phyloP scores from a whole-genome alignment of 768 basidiomycete species.

The Myochromella boudieri region DNA sequence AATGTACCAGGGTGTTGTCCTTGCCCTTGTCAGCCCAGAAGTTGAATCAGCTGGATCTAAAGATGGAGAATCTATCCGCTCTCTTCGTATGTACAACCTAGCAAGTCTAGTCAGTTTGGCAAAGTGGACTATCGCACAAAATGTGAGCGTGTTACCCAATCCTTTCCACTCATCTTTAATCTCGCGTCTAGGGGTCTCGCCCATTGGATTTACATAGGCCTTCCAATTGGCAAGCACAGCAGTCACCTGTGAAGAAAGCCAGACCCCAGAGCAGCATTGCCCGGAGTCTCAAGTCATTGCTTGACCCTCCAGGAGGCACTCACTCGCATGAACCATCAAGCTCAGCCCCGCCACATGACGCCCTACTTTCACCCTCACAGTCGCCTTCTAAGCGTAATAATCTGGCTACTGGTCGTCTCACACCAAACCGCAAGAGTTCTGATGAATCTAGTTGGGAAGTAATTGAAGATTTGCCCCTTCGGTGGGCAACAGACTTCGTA shows the following conservation, averaged over 20 bases:
- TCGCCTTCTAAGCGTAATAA: conserved; percentile 5
- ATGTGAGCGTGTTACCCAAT: conserved; percentile 37
- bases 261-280: conserved; percentile 57
- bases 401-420: conserved; percentile 12
- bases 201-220: conserved; percentile 62
- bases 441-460: conserved; percentile 68
- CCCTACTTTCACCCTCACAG: conserved; percentile 22
- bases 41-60: conserved; percentile 43
- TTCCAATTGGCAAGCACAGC: conserved; percentile 50
- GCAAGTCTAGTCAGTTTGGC: conserved; percentile 73
- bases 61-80: conserved; percentile 55
- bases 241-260: conserved; percentile 47
- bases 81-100: conserved; percentile 82
- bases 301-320: conserved; percentile 29
- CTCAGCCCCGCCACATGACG: conserved; percentile 33
- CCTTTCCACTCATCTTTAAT: conserved; percentile 8
- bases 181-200: conserved; percentile 43
- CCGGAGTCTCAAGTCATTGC: conserved; percentile 61
- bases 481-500: conserved; percentile 88
- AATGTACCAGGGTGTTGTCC: conserved; percentile 69
- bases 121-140: conserved; percentile 69
- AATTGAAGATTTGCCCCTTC: conserved; percentile 68
- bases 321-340: conserved; percentile 19
- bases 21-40: conserved; percentile 71
- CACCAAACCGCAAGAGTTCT: conserved; percentile 28